Evolutionary conservation across 441 rosid species (phyloP).

Genomic region (Jatropha podagrica): DNA sequence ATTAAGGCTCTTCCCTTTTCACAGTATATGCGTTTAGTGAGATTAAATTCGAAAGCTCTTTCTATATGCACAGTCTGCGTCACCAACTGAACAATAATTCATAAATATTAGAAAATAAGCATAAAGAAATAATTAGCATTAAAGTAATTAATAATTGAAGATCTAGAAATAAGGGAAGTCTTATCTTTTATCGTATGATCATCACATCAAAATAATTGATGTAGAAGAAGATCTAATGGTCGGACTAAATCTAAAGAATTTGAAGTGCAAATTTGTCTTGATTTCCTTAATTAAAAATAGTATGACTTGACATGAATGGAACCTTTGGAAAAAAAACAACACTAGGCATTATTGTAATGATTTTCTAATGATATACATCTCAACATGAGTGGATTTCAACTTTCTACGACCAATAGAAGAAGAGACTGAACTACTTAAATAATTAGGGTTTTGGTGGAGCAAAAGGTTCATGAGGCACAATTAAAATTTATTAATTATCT

Average conservation of each 20-base stretch:
- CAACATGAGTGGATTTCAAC: constrained; percentile 29
- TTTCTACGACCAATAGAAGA: constrained; percentile 30
- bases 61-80: no score
- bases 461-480: constrained; percentile 27
- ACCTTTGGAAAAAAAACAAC: constrained; percentile 23
- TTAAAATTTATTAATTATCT: constrained; percentile 10
- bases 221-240: background rate
- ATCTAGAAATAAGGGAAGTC: no score
- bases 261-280: background rate
- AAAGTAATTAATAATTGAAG: no score
- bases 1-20: no score
- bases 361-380: constrained; percentile 18
- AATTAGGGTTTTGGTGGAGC: constrained; percentile 36
- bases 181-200: no score
- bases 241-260: background rate
- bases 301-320: constrained; percentile 16
- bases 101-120: no score
- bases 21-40: no score
- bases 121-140: no score
- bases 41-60: no score
- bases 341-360: constrained; percentile 13
- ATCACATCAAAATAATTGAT: background rate
- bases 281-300: background rate
- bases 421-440: constrained; percentile 19
- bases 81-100: no score